Conservation (phyloP, 2,329 filamentous ascomycete genomes). For the Colletotrichum incanum region DNA sequence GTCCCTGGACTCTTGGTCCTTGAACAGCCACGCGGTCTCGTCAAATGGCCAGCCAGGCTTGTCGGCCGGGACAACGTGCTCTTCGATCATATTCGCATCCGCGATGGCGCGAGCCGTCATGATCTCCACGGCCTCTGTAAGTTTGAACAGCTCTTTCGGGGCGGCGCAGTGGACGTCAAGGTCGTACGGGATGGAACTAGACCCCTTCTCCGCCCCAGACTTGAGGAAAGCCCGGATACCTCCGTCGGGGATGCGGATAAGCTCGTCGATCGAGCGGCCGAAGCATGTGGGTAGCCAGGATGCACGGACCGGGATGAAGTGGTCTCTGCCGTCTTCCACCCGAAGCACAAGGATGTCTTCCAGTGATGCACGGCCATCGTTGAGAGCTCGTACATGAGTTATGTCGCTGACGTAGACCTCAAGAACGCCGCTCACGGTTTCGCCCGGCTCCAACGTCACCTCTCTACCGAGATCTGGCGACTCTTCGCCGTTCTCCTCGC, state of each 20-base stretch:
- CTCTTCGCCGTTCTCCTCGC: constrained; percentile 51
- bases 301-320: constrained; percentile 88
- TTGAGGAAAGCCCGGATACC: constrained; percentile 74
- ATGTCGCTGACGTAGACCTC: constrained; percentile 77
- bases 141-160: constrained; percentile 88
- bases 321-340: constrained; percentile 87
- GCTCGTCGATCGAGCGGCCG: constrained; percentile 87
- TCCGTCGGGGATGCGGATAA: constrained; percentile 88
- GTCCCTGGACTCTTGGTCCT: constrained; percentile 48
- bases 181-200: constrained; percentile 68
- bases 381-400: constrained; percentile 77
- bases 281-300: constrained; percentile 88
- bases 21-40: constrained; percentile 52
- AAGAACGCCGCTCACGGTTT: constrained; percentile 81
- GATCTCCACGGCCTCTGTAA: constrained; percentile 83
- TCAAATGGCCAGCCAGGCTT: constrained; percentile 74
- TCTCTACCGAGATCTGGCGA: constrained; percentile 57
- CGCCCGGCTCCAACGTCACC: constrained; percentile 86
- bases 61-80: constrained; percentile 66
- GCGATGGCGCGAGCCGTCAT: constrained; percentile 71
- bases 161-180: constrained; percentile 81
- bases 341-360: constrained; percentile 93
- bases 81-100: constrained; percentile 74
- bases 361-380: constrained; percentile 75
- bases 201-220: constrained; percentile 51